A percentile compares a stretch with the other conserved stretches of the same genome.
These are phyloP conservation scores for Cyberlindnera xylosilytica DNA, from an alignment of 805 yeast species.

Conservation along the genomic window DNA sequence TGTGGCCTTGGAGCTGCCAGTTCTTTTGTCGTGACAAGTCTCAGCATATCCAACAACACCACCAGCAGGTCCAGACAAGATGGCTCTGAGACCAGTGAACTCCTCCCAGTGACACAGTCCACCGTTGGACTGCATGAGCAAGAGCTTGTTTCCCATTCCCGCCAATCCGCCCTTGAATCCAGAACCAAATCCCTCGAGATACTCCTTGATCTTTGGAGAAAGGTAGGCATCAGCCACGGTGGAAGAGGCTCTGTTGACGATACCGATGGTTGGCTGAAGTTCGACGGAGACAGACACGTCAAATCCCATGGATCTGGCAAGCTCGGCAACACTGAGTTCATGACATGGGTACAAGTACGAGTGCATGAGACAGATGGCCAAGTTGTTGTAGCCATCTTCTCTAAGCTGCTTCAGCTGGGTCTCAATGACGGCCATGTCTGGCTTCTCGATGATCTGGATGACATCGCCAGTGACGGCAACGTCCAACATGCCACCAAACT, in stretches of 20 bases:
- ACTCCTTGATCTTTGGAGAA: slow-evolving; percentile 40
- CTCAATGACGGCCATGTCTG: no score
- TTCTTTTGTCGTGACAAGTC: slow-evolving; percentile 43
- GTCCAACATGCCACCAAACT: no score
- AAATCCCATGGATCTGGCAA: slow-evolving; percentile 35
- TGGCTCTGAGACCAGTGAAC: slow-evolving; percentile 50
- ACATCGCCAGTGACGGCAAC: no score
- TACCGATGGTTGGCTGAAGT: slow-evolving; percentile 34
- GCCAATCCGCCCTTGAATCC: slow-evolving; percentile 38
- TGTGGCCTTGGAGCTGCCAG: no score
- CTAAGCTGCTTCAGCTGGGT: no score
- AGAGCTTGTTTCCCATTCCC: slow-evolving; percentile 36
- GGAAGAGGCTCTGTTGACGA: slow-evolving; percentile 40
- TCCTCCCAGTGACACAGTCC: slow-evolving; percentile 51
- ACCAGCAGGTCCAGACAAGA: slow-evolving; percentile 60
- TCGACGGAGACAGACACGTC: slow-evolving; percentile 18
- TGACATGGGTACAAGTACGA: no score
- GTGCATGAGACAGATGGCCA: slow-evolving; percentile 36
- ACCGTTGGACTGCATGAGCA: slow-evolving; percentile 60
- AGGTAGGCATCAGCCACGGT: slow-evolving; percentile 41
- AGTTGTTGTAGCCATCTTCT: slow-evolving; percentile 30
- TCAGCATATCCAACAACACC: slow-evolving; percentile 57
- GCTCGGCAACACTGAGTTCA: slow-evolving; percentile 31
- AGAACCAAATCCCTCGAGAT: slow-evolving; percentile 30
- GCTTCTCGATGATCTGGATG: no score